These are phyloP conservation scores for Rutstroemia sp. DNA, from an alignment of 2,329 filamentous ascomycete species.

Conservation along the genomic window DNA sequence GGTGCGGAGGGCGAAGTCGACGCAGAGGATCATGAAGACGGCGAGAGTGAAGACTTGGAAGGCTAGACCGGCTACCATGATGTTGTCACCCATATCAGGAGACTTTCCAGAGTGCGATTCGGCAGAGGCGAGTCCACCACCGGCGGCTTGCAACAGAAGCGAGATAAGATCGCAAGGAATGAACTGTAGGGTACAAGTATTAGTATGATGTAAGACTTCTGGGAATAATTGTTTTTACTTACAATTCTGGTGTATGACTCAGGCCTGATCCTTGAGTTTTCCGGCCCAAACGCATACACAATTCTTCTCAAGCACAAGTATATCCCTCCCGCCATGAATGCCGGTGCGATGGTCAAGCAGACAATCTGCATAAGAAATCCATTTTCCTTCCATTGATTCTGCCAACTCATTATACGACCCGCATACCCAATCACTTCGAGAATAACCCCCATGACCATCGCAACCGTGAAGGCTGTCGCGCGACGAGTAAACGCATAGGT, in stretches of 20 bases:
- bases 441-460: conserved; percentile 45
- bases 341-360: conserved; percentile 56
- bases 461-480: conserved; percentile 43
- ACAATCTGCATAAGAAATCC: conserved; percentile 50
- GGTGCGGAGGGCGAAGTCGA: conserved; percentile 21
- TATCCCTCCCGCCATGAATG: conserved; percentile 56
- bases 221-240: conserved; percentile 23
- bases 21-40: conserved; percentile 40
- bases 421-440: conserved; percentile 53
- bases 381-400: conserved; percentile 43
- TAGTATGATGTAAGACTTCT: conserved; percentile 23
- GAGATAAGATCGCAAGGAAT: conserved; percentile 56
- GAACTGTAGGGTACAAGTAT: conserved; percentile 36
- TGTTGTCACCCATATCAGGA: conserved; percentile 42
- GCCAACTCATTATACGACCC: conserved; percentile 47
- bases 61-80: conserved; percentile 57
- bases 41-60: conserved; percentile 53
- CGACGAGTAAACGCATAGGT: conserved; percentile 38
- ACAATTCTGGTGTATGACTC: conserved; percentile 43
- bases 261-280: conserved; percentile 42
- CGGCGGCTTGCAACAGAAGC: conserved; percentile 51
- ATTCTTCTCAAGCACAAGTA: conserved; percentile 53
- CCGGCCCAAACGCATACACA: conserved; percentile 39
- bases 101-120: conserved; percentile 34
- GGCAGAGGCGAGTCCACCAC: conserved; percentile 50